A percentile compares a stretch with the other conserved stretches of the same genome.
Conservation (phyloP, 2,329 filamentous ascomycete species). For the Alternaria solani region DNA sequence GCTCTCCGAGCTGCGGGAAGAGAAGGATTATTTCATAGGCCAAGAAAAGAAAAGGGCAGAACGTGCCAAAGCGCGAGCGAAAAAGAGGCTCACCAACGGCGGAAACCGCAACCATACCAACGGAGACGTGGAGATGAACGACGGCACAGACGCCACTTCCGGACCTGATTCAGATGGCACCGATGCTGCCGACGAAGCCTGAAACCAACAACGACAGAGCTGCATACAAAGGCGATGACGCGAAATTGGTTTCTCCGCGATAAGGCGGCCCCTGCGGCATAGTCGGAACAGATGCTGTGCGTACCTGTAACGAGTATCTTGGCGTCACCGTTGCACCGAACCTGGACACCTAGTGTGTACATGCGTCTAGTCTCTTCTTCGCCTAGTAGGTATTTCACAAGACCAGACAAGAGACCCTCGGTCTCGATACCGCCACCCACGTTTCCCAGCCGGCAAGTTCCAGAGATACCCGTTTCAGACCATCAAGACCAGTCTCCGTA, state of each 20-base stretch:
- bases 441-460: slow-evolving; percentile 2
- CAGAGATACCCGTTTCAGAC: not conserved
- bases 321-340: slow-evolving; percentile 7
- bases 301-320: slow-evolving; percentile 1
- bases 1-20: slow-evolving; percentile 53
- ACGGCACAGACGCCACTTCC: slow-evolving; percentile 24
- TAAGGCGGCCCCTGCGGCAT: slow-evolving; percentile 3
- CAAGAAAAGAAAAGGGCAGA: slow-evolving; percentile 41
- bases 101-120: slow-evolving; percentile 10
- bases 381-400: slow-evolving; percentile 24
- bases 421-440: not conserved
- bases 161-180: slow-evolving; percentile 30
- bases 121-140: slow-evolving; percentile 44
- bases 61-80: slow-evolving; percentile 31
- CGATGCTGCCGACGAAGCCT: slow-evolving; percentile 20
- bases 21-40: slow-evolving; percentile 49
- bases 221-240: slow-evolving; percentile 1
- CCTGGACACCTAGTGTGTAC: slow-evolving; percentile 19
- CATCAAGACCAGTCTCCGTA: not conserved
- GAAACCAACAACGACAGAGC: slow-evolving; percentile 1
- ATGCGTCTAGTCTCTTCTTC: slow-evolving; percentile 14
- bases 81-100: slow-evolving; percentile 35
- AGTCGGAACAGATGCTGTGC: slow-evolving; percentile 18
- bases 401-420: slow-evolving; percentile 4
- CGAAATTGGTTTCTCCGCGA: not conserved